Base-by-base conservation (phyloP, 2,329 filamentous ascomycete species). In the Clarireedia sp. region DNA sequence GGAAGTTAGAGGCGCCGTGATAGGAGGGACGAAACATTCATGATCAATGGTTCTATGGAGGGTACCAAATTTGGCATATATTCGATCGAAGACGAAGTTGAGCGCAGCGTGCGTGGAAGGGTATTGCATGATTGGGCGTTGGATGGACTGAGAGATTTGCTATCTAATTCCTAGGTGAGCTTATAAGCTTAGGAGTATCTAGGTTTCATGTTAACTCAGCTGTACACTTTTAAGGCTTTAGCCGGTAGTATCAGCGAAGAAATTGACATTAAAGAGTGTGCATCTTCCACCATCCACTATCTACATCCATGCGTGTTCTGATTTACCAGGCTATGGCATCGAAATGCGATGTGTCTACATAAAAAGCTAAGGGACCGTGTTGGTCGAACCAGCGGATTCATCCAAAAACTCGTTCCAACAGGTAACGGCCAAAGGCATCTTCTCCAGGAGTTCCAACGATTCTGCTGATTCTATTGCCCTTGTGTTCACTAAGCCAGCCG, bases 21-120 rank as follows among this genome's bases (percentile, higher is more conserved):
- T 97, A 65, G 89, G 89, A 56, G 84, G 83, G 52, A 91, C 90
- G 66, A 96, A 94, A 72, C 90, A 96, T 68, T 66, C 81, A 70
- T 69, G 62, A 68, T 12, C 4, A 16, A 12, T n/a, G 8, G 24
- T 43, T 21, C 3, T 6, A 44, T 14, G 41, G 12, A 23, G 17
- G 7, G 41, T 54, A 54, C 52, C 52, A 50, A 23, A 43, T 33
- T 49, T 50, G 23, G 52, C 36, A 54, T 44, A 24, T 44, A 37
- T 9, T 49, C 21, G 24, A 49, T 14, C 19, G 19, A 9, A 14
- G 17, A 48, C 19, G 17, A 43, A 33, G 17, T 7, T 36, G 21
- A 26, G 16, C 24, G 24, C 36, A 10, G 19, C 17, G 41, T 12
- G 41, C 41, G 17, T 44, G 21, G 36, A 47, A 33, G 33, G 51